Conservation (phyloP, 495 filamentous ascomycete species). For the Penicillium coffeae region DNA sequence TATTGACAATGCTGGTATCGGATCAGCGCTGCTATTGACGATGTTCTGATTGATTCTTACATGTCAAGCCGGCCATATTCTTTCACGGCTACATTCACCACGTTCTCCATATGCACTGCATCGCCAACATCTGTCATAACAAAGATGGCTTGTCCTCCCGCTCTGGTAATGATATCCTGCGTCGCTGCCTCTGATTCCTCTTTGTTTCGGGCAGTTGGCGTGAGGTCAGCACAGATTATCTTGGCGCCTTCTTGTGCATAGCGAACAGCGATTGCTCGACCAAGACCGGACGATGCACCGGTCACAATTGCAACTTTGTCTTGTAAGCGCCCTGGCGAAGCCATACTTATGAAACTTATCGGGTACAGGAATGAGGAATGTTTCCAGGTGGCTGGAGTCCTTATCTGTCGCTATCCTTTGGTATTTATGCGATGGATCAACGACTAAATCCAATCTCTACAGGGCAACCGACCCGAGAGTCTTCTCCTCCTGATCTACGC, state of each 20-base stretch:
- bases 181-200: constrained; percentile 34
- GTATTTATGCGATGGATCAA: no score
- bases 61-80: constrained; percentile 48
- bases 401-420: no score
- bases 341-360: no score
- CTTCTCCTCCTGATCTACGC: no score
- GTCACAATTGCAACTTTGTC: constrained; percentile 47
- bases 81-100: constrained; percentile 35
- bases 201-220: constrained; percentile 20
- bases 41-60: constrained; percentile 17
- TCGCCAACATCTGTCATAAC: constrained; percentile 44
- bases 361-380: no score
- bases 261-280: constrained; percentile 42
- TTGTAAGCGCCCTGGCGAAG: constrained; percentile 26
- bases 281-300: constrained; percentile 45
- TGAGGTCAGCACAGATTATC: constrained; percentile 48
- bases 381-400: no score
- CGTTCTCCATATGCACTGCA: constrained; percentile 29
- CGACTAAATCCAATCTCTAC: no score
- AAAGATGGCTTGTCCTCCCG: constrained; percentile 41
- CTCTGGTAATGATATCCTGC: constrained; percentile 35
- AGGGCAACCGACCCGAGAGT: no score
- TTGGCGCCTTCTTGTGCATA: constrained; percentile 44
- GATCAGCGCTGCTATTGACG: background rate
- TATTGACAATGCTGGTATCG: constrained; percentile 46